A percentile compares a stretch with the other conserved stretches of the same genome.
Evolutionary conservation across 495 filamentous ascomycete species (phyloP).

Genomic region (Hypoxylon lenormandii): DNA sequence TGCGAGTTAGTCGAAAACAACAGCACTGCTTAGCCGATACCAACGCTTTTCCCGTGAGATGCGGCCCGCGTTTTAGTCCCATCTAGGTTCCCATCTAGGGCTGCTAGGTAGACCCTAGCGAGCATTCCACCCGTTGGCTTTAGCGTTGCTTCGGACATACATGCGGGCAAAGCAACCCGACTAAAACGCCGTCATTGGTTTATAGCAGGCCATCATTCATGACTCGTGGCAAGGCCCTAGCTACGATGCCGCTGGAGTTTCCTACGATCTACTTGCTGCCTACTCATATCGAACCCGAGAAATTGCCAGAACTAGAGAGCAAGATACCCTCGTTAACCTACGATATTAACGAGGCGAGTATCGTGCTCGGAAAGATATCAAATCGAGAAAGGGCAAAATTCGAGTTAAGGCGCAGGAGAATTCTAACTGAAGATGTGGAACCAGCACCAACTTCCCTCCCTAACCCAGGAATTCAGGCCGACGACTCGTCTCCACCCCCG

Average conservation of each 20-base stretch:
- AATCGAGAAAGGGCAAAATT: slow-evolving; percentile 77
- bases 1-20: no score
- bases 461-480: slow-evolving; percentile 3
- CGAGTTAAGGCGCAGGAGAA: slow-evolving; percentile 74
- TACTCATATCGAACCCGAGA: slow-evolving; percentile 71
- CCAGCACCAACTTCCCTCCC: slow-evolving; percentile 8
- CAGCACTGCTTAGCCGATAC: no score
- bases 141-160: background rate
- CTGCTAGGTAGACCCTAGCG: background rate
- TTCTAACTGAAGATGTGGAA: slow-evolving; percentile 72
- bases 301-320: slow-evolving; percentile 72
- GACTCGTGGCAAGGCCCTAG: slow-evolving; percentile 6
- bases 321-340: slow-evolving; percentile 75
- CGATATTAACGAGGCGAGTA: slow-evolving; percentile 74
- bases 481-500: slow-evolving; percentile 6
- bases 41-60: no score
- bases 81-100: no score
- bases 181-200: background rate
- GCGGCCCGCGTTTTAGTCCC: no score
- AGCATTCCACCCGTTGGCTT: background rate
- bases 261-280: slow-evolving; percentile 81
- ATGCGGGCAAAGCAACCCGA: background rate
- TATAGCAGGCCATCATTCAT: background rate
- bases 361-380: slow-evolving; percentile 78
- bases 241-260: slow-evolving; percentile 54